Evolutionary conservation across 306 rosid genomes (phyloP), one percentile per base, ranked within the genome.

Genomic region (Datisca glomerata): DNA sequence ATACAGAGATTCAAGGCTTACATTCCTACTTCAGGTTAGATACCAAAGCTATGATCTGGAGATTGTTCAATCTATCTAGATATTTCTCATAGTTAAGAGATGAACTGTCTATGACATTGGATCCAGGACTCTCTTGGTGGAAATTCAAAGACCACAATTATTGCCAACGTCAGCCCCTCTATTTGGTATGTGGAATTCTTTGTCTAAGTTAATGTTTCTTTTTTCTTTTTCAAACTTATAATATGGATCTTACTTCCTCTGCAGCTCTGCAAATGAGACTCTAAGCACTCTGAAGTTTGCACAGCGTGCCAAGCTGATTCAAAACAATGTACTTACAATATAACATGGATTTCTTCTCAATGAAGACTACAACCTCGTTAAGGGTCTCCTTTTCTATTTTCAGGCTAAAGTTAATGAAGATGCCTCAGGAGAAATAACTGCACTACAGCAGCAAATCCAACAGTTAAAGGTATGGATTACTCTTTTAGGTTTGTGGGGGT

Each of bases 61-160:
- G 10, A 19, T 17, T 17, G 23, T 40, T 7, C 4, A 2, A 28
- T 42, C 37, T 25, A 45, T 5, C 9, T 19, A 28, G 20, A 6
- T 39, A 29, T 49, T 51, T 11, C 50, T 55, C 31, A 22, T 14
- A 46, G 42, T 47, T 40, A 33, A 27, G 37, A 47, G 45, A 37
- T 42, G 18, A 23, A 47, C 57, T 45, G 12, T 23, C 50, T 43
- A 41, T 42, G 49, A 59, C 37, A 51, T 45, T 59, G 19, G 45
- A 46, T 51, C 66, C 89, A 87, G 97, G 97, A 87, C 63, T 87
- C 97, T 65, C 74, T 87, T 21, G 97, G 97, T 51, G 97, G 97
- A 41, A 87, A 87, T 71, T 87, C 97, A 59, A 87, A 87, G 64
- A 87, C 97, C 55, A 79, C 80, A 56, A 80, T 87, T 20, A 72